Evolutionary conservation across 306 rosid genomes (phyloP).

Genomic region (Gleditsia sinensis): DNA sequence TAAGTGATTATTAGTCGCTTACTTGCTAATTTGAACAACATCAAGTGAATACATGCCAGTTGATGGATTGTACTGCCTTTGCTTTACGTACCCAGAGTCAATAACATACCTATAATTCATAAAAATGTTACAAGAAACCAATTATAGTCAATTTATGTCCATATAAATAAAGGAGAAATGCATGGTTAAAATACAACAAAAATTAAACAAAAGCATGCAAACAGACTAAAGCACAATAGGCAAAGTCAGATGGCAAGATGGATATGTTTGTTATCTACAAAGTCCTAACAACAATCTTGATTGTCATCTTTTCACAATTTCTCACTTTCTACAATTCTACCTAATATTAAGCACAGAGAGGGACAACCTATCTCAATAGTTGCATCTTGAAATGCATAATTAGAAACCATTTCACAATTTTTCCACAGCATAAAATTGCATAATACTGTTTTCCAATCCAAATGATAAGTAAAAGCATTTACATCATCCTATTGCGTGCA

Average conservation of each 20-base stretch:
- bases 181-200: not conserved
- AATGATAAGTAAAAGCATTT: conserved; percentile 17
- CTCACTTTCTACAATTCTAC: not conserved
- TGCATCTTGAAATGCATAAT: conserved; percentile 4
- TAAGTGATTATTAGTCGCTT: conserved; percentile 35
- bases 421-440: conserved; percentile 15
- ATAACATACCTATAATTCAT: conserved; percentile 75
- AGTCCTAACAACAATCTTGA: not conserved
- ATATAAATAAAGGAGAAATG: conserved; percentile 27
- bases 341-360: not conserved
- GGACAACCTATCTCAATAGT: not conserved
- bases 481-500: conserved; percentile 8
- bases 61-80: conserved; percentile 91
- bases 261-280: not conserved
- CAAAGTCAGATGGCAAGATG: conserved; percentile 23
- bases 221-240: conserved; percentile 15
- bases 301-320: not conserved
- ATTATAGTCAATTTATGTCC: conserved; percentile 9
- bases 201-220: not conserved
- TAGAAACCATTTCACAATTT: not conserved
- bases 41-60: conserved; percentile 97
- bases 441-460: conserved; percentile 6
- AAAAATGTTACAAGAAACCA: conserved; percentile 29
- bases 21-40: conserved; percentile 98
- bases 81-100: conserved; percentile 98